A percentile compares a stretch with the other conserved stretches of the same genome.
phyloP scores from a whole-genome alignment of 2,329 filamentous ascomycete genomes.

The Phialocephala sp. region DNA sequence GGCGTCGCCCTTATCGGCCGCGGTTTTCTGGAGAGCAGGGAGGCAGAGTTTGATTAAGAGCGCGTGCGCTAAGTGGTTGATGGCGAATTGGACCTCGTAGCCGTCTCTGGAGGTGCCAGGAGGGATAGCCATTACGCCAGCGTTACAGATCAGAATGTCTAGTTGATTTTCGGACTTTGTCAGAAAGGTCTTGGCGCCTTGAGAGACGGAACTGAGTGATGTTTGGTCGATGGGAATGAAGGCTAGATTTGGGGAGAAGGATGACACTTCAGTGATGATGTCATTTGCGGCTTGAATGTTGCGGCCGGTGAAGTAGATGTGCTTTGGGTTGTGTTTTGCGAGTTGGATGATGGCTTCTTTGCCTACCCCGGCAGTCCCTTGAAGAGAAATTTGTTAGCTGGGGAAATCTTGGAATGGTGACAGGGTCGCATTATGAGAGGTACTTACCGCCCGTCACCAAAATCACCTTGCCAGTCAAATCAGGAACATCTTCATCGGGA shows the following conservation, averaged over 20 bases:
- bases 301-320: slow-evolving; percentile 47
- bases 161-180: slow-evolving; percentile 43
- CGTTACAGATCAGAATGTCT: slow-evolving; percentile 54
- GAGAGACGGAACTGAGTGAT: slow-evolving; percentile 50
- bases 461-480: not conserved
- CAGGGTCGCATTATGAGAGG: not conserved
- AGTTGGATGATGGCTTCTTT: slow-evolving; percentile 48
- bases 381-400: not conserved
- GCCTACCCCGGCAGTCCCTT: slow-evolving; percentile 51
- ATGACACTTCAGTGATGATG: slow-evolving; percentile 22
- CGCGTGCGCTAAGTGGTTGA: not conserved
- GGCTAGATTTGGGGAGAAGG: slow-evolving; percentile 26
- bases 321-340: slow-evolving; percentile 47
- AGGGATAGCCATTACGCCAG: slow-evolving; percentile 50
- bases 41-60: slow-evolving; percentile 51
- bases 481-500: slow-evolving; percentile 2
- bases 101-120: slow-evolving; percentile 49
- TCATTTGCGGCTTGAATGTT: slow-evolving; percentile 46
- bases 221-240: slow-evolving; percentile 45
- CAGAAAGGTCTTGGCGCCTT: slow-evolving; percentile 47
- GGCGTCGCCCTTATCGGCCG: slow-evolving; percentile 27
- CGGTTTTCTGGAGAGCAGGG: slow-evolving; percentile 43
- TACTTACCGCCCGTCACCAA: not conserved
- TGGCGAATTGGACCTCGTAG: slow-evolving; percentile 54
- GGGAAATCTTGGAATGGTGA: not conserved